A percentile compares a stretch with the other conserved stretches of the same genome.
phyloP scores from a whole-genome alignment of 768 basidiomycete genomes.

The Hygrophoropsis aurantiaca region DNA sequence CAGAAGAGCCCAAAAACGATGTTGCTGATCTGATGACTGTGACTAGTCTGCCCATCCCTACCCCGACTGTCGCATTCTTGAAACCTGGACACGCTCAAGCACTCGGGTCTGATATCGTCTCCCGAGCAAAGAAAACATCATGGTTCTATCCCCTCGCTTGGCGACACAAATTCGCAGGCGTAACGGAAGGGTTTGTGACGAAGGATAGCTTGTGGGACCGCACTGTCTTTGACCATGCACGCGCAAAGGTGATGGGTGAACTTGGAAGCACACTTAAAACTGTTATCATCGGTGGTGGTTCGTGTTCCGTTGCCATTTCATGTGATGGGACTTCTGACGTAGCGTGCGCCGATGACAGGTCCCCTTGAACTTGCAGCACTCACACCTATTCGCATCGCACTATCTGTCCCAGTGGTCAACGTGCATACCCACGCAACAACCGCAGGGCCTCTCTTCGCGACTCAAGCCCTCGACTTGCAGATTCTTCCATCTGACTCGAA shows the following conservation, averaged over 20 bases:
- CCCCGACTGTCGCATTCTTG: conserved; percentile 79
- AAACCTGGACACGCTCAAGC: conserved; percentile 60
- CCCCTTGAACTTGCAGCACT: conserved; percentile 47
- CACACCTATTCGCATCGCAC: conserved; percentile 65
- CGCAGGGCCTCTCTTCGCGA: conserved; percentile 76
- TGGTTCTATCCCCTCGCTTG: conserved; percentile 63
- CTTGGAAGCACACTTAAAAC: conserved; percentile 62
- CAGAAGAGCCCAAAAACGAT: conserved; percentile 23
- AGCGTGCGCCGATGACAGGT: conserved; percentile 43
- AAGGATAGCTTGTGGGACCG: conserved; percentile 87
- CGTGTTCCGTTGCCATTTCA: conserved; percentile 15
- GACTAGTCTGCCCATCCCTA: conserved; percentile 56
- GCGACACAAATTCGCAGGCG: conserved; percentile 72
- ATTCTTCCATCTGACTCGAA: conserved; percentile 47
- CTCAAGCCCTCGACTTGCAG: conserved; percentile 86
- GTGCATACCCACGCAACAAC: conserved; percentile 60
- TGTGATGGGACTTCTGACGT: no score
- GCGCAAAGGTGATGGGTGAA: conserved; percentile 58
- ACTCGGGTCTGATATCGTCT: conserved; percentile 52
- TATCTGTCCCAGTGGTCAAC: conserved; percentile 77
- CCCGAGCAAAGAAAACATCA: conserved; percentile 52
- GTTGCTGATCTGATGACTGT: conserved; percentile 49
- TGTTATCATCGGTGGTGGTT: conserved; percentile 75
- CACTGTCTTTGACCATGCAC: conserved; percentile 67
- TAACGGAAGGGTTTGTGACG: conserved; percentile 72